These are phyloP conservation scores for Ceratobasidium theobromae DNA, from an alignment of 1,284 basidiomycete species.

Conservation along the genomic window DNA sequence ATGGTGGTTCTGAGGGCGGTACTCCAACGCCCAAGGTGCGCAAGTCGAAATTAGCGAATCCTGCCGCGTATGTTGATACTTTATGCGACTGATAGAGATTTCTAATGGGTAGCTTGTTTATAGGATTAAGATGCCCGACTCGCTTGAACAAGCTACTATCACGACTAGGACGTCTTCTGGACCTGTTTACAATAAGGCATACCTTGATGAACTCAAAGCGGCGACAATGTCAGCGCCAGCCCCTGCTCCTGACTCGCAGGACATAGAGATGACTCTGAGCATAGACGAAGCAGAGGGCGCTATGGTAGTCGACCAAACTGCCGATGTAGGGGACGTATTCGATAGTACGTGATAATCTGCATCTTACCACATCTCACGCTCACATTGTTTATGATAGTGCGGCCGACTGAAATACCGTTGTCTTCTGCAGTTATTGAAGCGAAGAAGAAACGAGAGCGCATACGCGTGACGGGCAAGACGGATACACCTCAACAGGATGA, in stretches of 20 bases:
- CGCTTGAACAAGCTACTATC: conserved; percentile 56
- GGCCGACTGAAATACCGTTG: conserved; percentile 32
- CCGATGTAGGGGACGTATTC: conserved; percentile 39
- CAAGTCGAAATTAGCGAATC: conserved; percentile 58
- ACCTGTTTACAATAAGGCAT: conserved; percentile 72
- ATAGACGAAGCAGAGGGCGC: conserved; percentile 54
- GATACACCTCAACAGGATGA: conserved; percentile 55
- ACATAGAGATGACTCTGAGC: conserved; percentile 41
- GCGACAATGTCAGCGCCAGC: conserved; percentile 64
- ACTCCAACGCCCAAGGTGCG: conserved; percentile 67
- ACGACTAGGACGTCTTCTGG: conserved; percentile 48
- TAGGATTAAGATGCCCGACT: conserved; percentile 43
- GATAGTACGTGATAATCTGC: conserved; percentile 12
- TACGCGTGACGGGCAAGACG: conserved; percentile 49
- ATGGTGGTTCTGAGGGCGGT: conserved; percentile 58
- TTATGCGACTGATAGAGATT: conserved; percentile 37
- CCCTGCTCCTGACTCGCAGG: conserved; percentile 41
- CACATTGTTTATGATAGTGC: conserved; percentile 17
- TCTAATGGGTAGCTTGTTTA: conserved; percentile 30
- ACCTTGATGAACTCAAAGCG: conserved; percentile 82
- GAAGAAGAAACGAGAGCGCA: conserved; percentile 73
- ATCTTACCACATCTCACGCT: conserved; percentile 6
- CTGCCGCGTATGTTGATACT: conserved; percentile 43
- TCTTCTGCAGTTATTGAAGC: conserved; percentile 65
- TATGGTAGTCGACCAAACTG: conserved; percentile 51